Conservation (phyloP, 2,329 filamentous ascomycete species). For the Amauroascus niger region DNA sequence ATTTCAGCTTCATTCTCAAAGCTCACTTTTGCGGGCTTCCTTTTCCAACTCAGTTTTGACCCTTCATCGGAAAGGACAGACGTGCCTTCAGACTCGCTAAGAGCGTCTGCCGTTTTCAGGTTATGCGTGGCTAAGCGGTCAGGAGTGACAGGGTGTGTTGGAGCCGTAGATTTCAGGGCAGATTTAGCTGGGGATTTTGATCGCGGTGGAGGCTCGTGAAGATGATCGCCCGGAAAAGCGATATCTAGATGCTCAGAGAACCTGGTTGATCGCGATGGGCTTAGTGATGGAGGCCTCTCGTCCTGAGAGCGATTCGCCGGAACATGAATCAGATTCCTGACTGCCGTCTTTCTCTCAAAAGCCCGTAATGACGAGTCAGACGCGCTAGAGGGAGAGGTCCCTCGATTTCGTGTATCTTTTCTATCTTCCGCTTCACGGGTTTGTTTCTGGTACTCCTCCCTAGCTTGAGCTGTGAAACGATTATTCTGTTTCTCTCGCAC, state of each 20-base stretch:
- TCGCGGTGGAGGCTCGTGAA: slow-evolving; percentile 50
- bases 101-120: slow-evolving; percentile 26
- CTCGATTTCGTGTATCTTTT: background rate
- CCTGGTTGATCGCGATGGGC: slow-evolving; percentile 37
- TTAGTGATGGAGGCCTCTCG: slow-evolving; percentile 13
- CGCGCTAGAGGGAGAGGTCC: background rate
- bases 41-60: slow-evolving; percentile 36
- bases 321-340: slow-evolving; percentile 9
- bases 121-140: slow-evolving; percentile 22
- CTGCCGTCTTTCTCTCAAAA: background rate
- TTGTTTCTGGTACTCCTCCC: background rate
- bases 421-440: background rate
- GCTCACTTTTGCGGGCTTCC: slow-evolving; percentile 53
- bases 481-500: background rate
- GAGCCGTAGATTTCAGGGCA: slow-evolving; percentile 44
- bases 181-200: slow-evolving; percentile 55
- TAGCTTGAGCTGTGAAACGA: background rate
- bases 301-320: background rate
- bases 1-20: slow-evolving; percentile 53
- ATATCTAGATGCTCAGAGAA: slow-evolving; percentile 47
- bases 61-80: slow-evolving; percentile 42
- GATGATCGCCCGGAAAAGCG: slow-evolving; percentile 38
- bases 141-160: slow-evolving; percentile 39
- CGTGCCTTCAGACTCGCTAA: slow-evolving; percentile 50
- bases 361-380: background rate